Evolutionary conservation across 2,329 filamentous ascomycete species (phyloP).

Genomic region (Fusarium ramigenum): DNA sequence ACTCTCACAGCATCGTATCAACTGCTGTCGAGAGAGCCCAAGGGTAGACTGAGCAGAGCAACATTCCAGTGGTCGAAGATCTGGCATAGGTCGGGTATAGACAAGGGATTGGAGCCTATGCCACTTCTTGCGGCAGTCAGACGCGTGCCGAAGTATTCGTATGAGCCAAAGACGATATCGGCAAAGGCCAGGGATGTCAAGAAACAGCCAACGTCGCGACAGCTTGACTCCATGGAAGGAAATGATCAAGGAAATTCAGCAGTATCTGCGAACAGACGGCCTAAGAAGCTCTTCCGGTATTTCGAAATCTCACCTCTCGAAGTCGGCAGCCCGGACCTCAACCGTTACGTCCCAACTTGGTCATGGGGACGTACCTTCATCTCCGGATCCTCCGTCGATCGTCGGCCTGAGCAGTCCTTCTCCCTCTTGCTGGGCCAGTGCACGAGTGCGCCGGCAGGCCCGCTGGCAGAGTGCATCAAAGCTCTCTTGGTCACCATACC

Average conservation of each 20-base stretch:
- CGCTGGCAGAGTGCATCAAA: constrained; percentile 32
- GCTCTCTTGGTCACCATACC: constrained; percentile 25
- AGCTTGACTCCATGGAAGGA: not conserved
- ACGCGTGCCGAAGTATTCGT: constrained; percentile 24
- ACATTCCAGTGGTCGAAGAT: constrained; percentile 35
- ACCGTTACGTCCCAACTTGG: constrained; percentile 36
- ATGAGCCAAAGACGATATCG: constrained; percentile 8
- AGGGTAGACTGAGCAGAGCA: constrained; percentile 27
- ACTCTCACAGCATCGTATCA: constrained; percentile 34
- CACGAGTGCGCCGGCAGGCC: constrained; percentile 33
- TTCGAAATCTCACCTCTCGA: constrained; percentile 38
- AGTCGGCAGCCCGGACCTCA: constrained; percentile 29
- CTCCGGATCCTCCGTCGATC: constrained; percentile 31
- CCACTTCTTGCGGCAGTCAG: constrained; percentile 36
- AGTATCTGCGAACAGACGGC: fast-evolving
- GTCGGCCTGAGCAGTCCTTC: constrained; percentile 34
- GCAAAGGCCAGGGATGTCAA: not conserved
- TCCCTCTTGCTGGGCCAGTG: constrained; percentile 32
- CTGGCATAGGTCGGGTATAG: constrained; percentile 29
- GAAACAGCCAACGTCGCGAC: fast-evolving
- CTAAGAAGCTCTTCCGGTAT: constrained; percentile 31
- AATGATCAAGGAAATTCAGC: fast-evolving
- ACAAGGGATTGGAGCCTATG: constrained; percentile 27
- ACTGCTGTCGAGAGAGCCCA: constrained; percentile 13
- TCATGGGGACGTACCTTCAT: constrained; percentile 38